Evolutionary conservation across 148 eudicot genomes (phyloP), one percentile per base, ranked within the genome.

Genomic region (Oxyria digyna): DNA sequence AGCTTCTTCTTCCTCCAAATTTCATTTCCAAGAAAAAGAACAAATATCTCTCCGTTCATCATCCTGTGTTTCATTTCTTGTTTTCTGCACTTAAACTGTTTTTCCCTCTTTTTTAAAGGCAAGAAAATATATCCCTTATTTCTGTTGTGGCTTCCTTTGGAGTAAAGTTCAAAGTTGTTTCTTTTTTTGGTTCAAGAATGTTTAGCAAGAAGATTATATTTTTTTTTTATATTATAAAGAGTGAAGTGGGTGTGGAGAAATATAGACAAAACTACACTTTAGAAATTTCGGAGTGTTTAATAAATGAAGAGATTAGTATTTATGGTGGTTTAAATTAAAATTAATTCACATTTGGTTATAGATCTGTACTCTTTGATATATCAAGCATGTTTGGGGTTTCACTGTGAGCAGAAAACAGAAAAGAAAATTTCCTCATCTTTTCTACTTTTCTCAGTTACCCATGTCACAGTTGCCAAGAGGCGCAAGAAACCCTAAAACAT

Each of bases 401-500:
- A 20, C 59, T 23, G 29, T 52, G 14, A 11, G 24, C 27, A 21
- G 59, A 52, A 52, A 24, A 15, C 1, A 11, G 59, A 52, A 23
- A 24, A 8, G 29, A 24, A 52, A 23, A 8, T 21, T 23, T 52
- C 15, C 59, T 59, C 37, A 13, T 59, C 65, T 59, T 59, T 29
- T 59, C 9, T 15, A 8, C 59, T 15, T 23, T 52, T 3, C 65
- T 27, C 37, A 27, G 64, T 20, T 17, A 59, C 65, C 64, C 65
- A 27, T 59, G 29, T 27, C 37, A 29, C 17, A 11, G 62, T 55
- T 24, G 62, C 62, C 65, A 27, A 59, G 37, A 31, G 37, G 65
- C 29, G 37, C 65, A 59, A 13, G 35, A 59, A 59, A 59, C 65
- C 65, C 65, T 59, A 59, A 14, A 59, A 59, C 65, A 11, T 59